Evolutionary conservation across 306 rosid species (phyloP), one percentile per base, ranked within the genome.

Genomic region (Quercus suber): DNA sequence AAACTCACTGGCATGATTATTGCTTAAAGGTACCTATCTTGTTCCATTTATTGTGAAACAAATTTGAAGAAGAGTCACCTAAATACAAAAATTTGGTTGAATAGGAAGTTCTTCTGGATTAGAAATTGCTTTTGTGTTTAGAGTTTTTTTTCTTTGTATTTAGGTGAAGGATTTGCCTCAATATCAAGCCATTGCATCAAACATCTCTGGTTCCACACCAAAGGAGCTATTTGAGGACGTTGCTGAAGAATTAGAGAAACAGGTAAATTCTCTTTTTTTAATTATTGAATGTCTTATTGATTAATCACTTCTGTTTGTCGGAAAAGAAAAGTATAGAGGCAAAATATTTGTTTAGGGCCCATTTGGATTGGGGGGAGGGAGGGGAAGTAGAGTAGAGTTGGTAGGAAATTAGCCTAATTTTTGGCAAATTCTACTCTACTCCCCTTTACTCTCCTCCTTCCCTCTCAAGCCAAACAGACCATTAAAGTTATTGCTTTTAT

Each of bases 171-270:
- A 91, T 78, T 82, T 90, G 76, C 93, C 96, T 89, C 97, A 93
- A 73, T 96, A 96, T 81, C 94, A 88, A 86, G 98, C 97, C 59
- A 93, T 96, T 84, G 99, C 98, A 15, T 90, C 86, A 41, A 96
- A 96, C 80, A 77, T 86, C 61, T 88, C 93, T 57, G 99, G 99
- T 85, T 96, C 99, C 64, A 91, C 99, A 72, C 99, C 99, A 2
- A 96, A 84, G 83, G 99, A 96, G 82, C 81, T 96, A 79, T 96
- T 88, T 86, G 98, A 96, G 88, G 92, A 88, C 84, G 91, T 90
- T n/a, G 61, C 76, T 72, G 98, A 91, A 84, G 96, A 88, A 45
- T 88, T 96, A 74, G 97, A 93, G 82, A 92, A 89, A 74, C 90
- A 87, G 91, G 99, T 93, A 20, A 78, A 60, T 73, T 82, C 55